Conservation (phyloP, 176 grass and related monocot genomes). For the Aegilops longissima region DNA sequence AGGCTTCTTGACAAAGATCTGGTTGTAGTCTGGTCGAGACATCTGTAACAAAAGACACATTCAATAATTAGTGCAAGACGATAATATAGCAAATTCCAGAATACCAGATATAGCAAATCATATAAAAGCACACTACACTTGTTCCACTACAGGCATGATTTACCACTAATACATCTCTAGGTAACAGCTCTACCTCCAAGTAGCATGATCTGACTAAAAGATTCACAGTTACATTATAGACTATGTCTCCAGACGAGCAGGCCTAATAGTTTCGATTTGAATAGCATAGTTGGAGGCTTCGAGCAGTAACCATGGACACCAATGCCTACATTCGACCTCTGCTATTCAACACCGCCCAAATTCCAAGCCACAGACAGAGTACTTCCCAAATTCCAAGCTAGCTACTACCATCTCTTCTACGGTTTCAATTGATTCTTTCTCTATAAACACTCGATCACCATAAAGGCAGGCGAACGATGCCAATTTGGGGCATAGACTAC, state of each 20-base stretch:
- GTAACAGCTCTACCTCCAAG: not conserved
- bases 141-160: not conserved
- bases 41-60: slow-evolving; percentile 44
- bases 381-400: not conserved
- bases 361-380: not conserved
- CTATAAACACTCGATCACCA: not conserved
- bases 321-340: not conserved
- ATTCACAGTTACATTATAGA: not conserved
- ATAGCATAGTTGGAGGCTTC: not conserved
- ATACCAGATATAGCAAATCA: not conserved
- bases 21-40: slow-evolving; percentile 58
- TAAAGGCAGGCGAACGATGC: not conserved
- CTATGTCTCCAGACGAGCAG: not conserved
- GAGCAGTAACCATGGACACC: not conserved
- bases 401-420: not conserved
- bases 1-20: slow-evolving; percentile 65
- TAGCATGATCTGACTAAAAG: not conserved
- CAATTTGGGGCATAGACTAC: not conserved
- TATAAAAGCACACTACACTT: not conserved
- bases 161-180: not conserved
- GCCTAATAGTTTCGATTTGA: not conserved
- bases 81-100: not conserved
- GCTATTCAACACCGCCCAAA: not conserved
- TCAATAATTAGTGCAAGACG: not conserved
- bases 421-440: not conserved